Evolutionary conservation across 345 rosid species (phyloP).

Genomic region (Linum lewisii): DNA sequence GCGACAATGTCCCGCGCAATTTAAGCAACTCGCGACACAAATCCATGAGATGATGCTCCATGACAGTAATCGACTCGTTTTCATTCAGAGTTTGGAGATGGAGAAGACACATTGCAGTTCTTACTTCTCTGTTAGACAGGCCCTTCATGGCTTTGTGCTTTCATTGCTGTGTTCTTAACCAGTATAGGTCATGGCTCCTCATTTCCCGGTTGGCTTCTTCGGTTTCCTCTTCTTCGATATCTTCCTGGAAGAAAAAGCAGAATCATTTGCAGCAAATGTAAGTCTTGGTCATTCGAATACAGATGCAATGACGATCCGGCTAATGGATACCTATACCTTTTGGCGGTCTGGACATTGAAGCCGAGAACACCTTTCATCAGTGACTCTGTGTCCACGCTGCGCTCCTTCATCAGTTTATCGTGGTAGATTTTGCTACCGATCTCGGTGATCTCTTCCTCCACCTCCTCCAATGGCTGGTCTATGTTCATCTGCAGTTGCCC

Average conservation of each 20-base stretch:
- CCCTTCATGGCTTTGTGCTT: too few relatives aligned
- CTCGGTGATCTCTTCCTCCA: conserved; percentile 64
- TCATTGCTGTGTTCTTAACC: too few relatives aligned
- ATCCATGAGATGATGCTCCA: too few relatives aligned
- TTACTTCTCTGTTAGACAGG: too few relatives aligned
- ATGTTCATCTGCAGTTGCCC: conserved; percentile 67
- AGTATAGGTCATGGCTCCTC: neutral
- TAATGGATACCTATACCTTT: conserved; percentile 24
- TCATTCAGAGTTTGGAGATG: too few relatives aligned
- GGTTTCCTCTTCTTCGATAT: neutral
- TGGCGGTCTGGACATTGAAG: conserved; percentile 18
- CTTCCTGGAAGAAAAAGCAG: neutral
- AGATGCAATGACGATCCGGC: neutral
- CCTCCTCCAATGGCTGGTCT: conserved; percentile 74
- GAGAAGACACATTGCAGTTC: too few relatives aligned
- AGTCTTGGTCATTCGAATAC: neutral
- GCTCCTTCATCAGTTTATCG: conserved; percentile 67
- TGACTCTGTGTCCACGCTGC: conserved; percentile 59
- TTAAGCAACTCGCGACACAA: too few relatives aligned
- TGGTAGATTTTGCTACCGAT: conserved; percentile 85
- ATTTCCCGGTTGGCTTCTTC: neutral
- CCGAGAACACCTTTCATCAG: conserved; percentile 76
- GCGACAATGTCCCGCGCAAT: too few relatives aligned
- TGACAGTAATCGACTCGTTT: too few relatives aligned
- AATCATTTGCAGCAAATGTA: neutral